Base-by-base conservation (phyloP, 2,329 filamentous ascomycete genomes). In the Eutypella sp. region DNA sequence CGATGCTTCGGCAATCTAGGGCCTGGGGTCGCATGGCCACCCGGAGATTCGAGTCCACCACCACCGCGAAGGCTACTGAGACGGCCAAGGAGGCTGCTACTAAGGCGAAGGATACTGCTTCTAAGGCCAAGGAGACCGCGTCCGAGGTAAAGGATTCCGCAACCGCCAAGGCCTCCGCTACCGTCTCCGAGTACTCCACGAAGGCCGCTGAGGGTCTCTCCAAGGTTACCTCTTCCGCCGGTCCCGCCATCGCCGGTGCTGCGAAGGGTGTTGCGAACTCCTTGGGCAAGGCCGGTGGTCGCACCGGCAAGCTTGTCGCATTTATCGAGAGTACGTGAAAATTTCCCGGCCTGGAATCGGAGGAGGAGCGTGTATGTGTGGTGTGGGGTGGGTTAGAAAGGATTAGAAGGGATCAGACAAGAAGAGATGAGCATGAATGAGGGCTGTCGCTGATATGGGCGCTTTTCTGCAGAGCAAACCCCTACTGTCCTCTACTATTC, bases 401-500 rank as follows among this genome's bases (percentile, higher is more conserved):
- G n/a, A n/a, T n/a, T n/a, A n/a, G n/a, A n/a, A n/a, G n/a, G n/a
- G n/a, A n/a, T n/a, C n/a, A n/a, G n/a, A n/a, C n/a, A n/a, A n/a
- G n/a, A n/a, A n/a, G n/a, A n/a, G n/a, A n/a, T n/a, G n/a, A n/a
- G n/a, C n/a, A n/a, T n/a, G n/a, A n/a, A n/a, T n/a, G n/a, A n/a
- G n/a, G n/a, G n/a, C n/a, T n/a, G n/a, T 39, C 34, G 41, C 54
- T 61, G 41, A 62, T 45, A 16, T 24, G 36, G 46, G 40, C 42
- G 27, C 44, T 13, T 29, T 29, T 48, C 43, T 51, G 45, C 65
- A 96, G 92, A 84, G 69, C 79, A 93, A 74, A 81, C 91, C 58
- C 93, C 93, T 58, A 84, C 84, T 52, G 85, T 90, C 54, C 66
- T 95, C 66, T 96, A 96, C 82, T 99, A 97, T 78, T 84, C 85